Evolutionary conservation across 768 basidiomycete species (phyloP), one percentile per base, ranked within the genome.

Genomic region (Leccinum boreale): DNA sequence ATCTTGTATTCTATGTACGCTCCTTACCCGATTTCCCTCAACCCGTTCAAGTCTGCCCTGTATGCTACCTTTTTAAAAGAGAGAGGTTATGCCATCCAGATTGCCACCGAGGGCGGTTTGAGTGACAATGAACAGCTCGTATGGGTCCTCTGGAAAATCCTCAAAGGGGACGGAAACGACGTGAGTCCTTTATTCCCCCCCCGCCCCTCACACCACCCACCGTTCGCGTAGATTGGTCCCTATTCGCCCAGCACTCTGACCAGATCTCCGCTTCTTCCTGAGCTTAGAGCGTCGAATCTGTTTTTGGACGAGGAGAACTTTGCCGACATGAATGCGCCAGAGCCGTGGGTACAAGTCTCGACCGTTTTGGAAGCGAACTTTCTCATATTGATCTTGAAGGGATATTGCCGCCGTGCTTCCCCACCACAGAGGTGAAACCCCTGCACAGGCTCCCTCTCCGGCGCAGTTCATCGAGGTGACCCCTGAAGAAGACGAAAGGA

Each of bases 61-160:
- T 81, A 82, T 66, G 78, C 81, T 60, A 84, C 85, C 6, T 91
- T 90, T 67, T 66, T 81, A 39, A 83, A 79, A 68, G 90, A 92
- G 74, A 78, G 87, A 64, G 83, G 84, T 64, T 75, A 77, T 65
- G 87, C 89, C 21, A 74, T 81, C 50, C 73, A 67, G 51, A 68
- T 83, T 52, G 75, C 85, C n/a, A 75, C 65, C 9, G 69, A 76
- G 33, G 77, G 76, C 54, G 78, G 81, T 26, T 78, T 78, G 58
- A 78, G 82, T 56, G 77, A 79, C 52, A 89, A 84, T 68, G 89
- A 91, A 67, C 90, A 90, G 65, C 75, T 92, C 50, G 87, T 91
- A 39, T 92, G 90, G 89, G 90, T 92, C 46, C 76, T 92, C 58
- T 92, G 89, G 89, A 92, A 92, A 74, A 88, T 92, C 56, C 74